Base-by-base conservation (phyloP, 768 basidiomycete species). In the Hypholoma sublateritium region DNA sequence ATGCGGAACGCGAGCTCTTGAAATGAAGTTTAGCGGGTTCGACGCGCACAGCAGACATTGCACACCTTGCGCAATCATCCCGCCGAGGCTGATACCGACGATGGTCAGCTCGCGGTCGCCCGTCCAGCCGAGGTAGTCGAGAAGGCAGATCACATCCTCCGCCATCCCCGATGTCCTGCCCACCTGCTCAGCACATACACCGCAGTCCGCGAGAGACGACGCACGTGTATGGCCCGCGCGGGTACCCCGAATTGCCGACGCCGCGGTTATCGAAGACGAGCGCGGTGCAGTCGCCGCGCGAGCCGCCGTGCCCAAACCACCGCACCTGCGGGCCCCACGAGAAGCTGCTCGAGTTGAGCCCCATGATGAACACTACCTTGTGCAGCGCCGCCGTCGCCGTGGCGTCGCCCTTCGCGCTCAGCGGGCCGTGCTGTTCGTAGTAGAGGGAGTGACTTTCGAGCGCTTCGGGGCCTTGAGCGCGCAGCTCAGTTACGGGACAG, bases 201-300 rank as follows among this genome's bases (percentile, higher is more conserved):
- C 13, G n/a, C 11, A 44, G 7, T 25, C 12, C 19, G 32, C 21
- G n/a, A 32, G 24, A 24, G 24, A n/a, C 21, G 16, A 76, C 83
- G 57, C 65, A 92, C 89, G 87, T 80, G 71, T 93, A 93, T 1
- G 90, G 89, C 1, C 91, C 92, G 43, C 75, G 70, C 0, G 91
- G 91, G 41, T 82, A 76, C 4, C 78, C 82, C 28, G 87, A 89
- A 68, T 90, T 81, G 6, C 92, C 92, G 5, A 89, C 89, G 1
- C 92, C 92, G 35, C 92, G 80, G 67, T 94, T 93, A 70, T 93
- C 92, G 65, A 93, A 92, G 4, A 91, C 88, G 1, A 93, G 74
- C 12, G 82, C 73, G 0, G 83, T 78, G 64, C 87, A 88, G 32
- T 82, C 72, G 25, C 56, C 58, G 43, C 49, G 56, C 57, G 28